A percentile compares a stretch with the other conserved stretches of the same genome.
Conservation (phyloP, 1,139 yeast genomes). For the Blastobotrys ciferrii region DNA sequence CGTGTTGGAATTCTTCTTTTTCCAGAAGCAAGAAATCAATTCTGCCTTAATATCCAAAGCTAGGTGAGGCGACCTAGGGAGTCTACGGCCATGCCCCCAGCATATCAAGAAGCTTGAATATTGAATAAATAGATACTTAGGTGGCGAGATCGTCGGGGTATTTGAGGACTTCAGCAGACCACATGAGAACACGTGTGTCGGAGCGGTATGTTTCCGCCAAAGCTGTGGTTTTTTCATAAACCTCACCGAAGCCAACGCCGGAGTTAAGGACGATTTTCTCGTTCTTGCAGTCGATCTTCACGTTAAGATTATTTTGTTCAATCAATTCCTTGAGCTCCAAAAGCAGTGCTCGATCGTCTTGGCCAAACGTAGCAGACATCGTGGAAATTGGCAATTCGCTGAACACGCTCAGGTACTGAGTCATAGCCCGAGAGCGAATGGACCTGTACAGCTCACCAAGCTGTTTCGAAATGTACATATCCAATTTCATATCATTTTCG, state of each 20-base stretch:
- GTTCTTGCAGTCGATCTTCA: slow-evolving; percentile 20
- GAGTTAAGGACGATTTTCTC: slow-evolving; percentile 10
- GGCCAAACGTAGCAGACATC: slow-evolving; percentile 17
- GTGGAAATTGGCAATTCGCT: slow-evolving; percentile 20
- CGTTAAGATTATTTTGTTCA: slow-evolving; percentile 12
- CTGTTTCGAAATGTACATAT: slow-evolving; percentile 23
- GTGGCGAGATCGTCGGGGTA: not conserved
- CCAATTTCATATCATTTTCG: slow-evolving; percentile 22
- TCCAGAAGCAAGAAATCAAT: too few species aligned
- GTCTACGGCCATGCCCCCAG: too few species aligned
- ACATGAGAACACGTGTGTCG: slow-evolving; percentile 1
- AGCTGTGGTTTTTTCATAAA: slow-evolving; percentile 1
- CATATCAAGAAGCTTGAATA: too few species aligned
- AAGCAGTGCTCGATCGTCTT: not conserved
- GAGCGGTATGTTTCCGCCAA: slow-evolving; percentile 1
- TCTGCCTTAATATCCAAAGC: too few species aligned
- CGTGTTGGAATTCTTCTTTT: too few species aligned
- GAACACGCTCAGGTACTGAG: slow-evolving; percentile 26
- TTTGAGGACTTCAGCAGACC: slow-evolving; percentile 4
- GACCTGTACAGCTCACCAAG: slow-evolving; percentile 15
- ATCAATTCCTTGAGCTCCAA: slow-evolving; percentile 16
- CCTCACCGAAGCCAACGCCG: not conserved
- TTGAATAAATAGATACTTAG: too few species aligned
- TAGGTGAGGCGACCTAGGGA: too few species aligned
- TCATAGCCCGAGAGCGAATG: slow-evolving; percentile 24